Base-by-base conservation (phyloP, 2,329 filamentous ascomycete genomes). In the Nigrospora oryzae region DNA sequence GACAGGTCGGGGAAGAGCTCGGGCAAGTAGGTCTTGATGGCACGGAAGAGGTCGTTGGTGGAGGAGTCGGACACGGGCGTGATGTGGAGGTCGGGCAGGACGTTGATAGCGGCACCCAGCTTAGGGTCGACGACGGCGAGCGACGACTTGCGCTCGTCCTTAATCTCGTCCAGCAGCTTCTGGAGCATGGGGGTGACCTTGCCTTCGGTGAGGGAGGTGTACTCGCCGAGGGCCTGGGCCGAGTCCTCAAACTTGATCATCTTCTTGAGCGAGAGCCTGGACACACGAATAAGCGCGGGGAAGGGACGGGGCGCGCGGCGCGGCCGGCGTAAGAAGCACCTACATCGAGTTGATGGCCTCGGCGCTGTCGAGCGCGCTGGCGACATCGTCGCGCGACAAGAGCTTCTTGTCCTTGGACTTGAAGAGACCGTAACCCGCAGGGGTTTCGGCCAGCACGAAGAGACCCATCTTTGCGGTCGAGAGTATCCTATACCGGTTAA, bases 341-440 rank as follows among this genome's bases (percentile, higher is more conserved):
- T 74, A 91, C 85, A 95, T 80, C 58, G 86, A 85, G 58, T 89
- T 87, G 53, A 95, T 80, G 58, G 86, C 86, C 67, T 96, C 89
- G 33, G 89, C 83, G 48, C 84, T 85, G 53, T 82, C 78, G 50
- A 89, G 76, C 64, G 93, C 83, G 51, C 81, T 75, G 44, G 79
- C 77, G 51, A 95, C 69, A 61, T 90, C 83, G 69, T 91, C 85
- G 61, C 86, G 83, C 69, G 95, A 93, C 54, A 98, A 76, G 48
- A 97, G 79, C 76, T 97, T 97, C 81, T 96, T 97, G 79, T 97
- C 91, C 67, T 90, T 89, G 58, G 91, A 86, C 78, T 98, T 97
- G 75, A 98, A 89, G 66, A 98, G 81, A 68, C 90, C 93, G 74
- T 97, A 97, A 66, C 77, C 78, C 66, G 90, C 90, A 69, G 87